Base-by-base conservation (phyloP, 768 basidiomycete genomes). In the Gloeostereum incarnatum region DNA sequence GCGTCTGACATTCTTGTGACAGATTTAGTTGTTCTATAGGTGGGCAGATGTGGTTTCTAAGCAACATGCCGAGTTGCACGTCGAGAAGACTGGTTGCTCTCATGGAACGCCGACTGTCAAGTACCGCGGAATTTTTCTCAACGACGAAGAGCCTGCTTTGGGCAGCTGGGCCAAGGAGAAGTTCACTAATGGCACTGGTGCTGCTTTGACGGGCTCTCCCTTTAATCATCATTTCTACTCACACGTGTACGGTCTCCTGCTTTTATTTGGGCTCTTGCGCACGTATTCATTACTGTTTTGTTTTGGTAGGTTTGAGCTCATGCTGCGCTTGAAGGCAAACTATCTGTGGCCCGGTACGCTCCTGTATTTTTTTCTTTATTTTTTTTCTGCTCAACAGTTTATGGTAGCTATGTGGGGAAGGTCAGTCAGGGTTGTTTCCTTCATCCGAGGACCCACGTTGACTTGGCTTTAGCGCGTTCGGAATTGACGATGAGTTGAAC, bases 31-130 rank as follows among this genome's bases (percentile, higher is more conserved):
- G 3, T 34, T 22, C 17, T 36, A 29, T 56, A 80, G 74, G 75
- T 86, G 81, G 81, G 78, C 81, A n/a, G 81, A 86, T 52, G 81
- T 81, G n/a, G 78, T 78, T 6, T 63, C 69, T 1, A 69, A 68
- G 11, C 59, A 62, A 22, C 67, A 77, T 24, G 51, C 61, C 8
- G 54, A 70, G 24, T 43, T 84, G 18, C 74, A 68, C 45, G 67
- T 75, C 9, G 45, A 64, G 1, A 44, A 61, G 18, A 48, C 48
- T 23, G 69, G 69, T 13, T 71, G 69, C 51, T 57, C 66, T 5
- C 79, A 82, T 55, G 81, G 77, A 29, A 49, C 65, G 11, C 81
- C 82, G 2, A 74, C 73, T 6, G 78, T 85, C 40, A 75, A 81
- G 50, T 83, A 78, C 47, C 71, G 81, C 23, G 82, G 75, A 10